Conservation (phyloP, 768 basidiomycete species). For the Mrakia gelida region DNA sequence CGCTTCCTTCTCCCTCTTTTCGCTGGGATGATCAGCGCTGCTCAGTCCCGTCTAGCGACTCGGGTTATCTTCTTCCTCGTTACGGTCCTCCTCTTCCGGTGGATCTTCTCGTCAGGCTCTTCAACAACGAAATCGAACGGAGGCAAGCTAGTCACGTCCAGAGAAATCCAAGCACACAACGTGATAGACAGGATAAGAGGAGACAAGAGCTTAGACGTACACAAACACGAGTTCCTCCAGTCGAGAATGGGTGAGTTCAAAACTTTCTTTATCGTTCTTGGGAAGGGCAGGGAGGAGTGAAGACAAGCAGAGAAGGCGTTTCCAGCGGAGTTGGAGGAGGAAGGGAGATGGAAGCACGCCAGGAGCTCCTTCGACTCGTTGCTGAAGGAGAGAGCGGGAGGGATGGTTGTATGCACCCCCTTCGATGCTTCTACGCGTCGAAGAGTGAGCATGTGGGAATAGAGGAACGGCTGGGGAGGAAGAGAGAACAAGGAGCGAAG, state of each 20-base stretch:
- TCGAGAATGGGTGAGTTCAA: slow-evolving; percentile 52
- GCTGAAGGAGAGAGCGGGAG: too few species aligned
- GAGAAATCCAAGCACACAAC: slow-evolving; percentile 56
- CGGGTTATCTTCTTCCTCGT: slow-evolving; percentile 6
- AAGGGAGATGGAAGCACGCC: too few species aligned
- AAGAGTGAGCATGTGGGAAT: too few species aligned
- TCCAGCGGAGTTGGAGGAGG: too few species aligned
- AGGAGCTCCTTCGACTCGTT: too few species aligned
- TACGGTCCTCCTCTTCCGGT: slow-evolving; percentile 36
- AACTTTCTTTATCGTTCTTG: too few species aligned
- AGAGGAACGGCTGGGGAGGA: too few species aligned
- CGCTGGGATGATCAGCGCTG: slow-evolving; percentile 3
- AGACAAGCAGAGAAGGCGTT: not conserved
- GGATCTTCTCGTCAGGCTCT: slow-evolving; percentile 40
- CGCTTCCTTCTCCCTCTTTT: not conserved
- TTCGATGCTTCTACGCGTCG: too few species aligned
- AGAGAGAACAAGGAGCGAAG: too few species aligned
- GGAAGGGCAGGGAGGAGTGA: not conserved
- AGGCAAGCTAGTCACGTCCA: slow-evolving; percentile 26
- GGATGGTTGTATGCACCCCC: too few species aligned
- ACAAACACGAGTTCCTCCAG: slow-evolving; percentile 83
- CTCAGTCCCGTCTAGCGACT: slow-evolving; percentile 9
- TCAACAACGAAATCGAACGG: slow-evolving; percentile 26
- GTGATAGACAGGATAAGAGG: slow-evolving; percentile 60
- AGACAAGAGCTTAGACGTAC: slow-evolving; percentile 81